A percentile compares a stretch with the other conserved stretches of the same genome.
Conservation (phyloP, 75 land plant species). For the Pseudotsuga menziesii region DNA sequence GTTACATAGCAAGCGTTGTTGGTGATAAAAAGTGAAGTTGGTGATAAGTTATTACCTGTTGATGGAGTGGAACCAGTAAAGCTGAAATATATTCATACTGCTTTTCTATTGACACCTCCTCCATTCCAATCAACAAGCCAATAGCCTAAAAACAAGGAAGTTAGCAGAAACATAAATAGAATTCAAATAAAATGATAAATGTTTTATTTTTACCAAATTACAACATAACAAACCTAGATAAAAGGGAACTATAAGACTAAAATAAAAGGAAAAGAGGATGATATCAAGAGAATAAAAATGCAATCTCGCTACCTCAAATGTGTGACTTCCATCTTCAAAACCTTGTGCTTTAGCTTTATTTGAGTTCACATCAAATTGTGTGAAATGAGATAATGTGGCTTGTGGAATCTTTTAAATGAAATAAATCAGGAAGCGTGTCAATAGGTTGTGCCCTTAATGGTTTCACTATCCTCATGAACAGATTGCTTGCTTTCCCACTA, state of each 20-base stretch:
- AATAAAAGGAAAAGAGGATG: no score
- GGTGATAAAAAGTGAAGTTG: background rate
- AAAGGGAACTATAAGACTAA: no score
- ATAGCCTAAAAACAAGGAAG: slow-evolving; percentile 56
- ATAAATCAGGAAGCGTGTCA: background rate
- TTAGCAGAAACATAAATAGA: background rate
- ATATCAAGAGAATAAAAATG: no score
- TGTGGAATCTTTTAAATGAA: slow-evolving; percentile 66
- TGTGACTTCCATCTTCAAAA: slow-evolving; percentile 84
- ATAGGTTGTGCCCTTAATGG: slow-evolving; percentile 51
- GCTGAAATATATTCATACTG: slow-evolving; percentile 82
- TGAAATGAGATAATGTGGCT: slow-evolving; percentile 65
- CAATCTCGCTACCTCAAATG: slow-evolving; percentile 68
- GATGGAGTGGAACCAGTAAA: slow-evolving; percentile 84
- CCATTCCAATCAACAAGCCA: slow-evolving; percentile 98
- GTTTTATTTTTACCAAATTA: background rate
- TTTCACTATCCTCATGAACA: slow-evolving; percentile 96
- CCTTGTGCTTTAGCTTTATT: slow-evolving; percentile 41
- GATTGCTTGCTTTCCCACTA: slow-evolving; percentile 87
- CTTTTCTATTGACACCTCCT: slow-evolving; percentile 84
- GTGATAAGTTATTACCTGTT: slow-evolving; percentile 47
- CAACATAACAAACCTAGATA: background rate
- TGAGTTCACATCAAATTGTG: slow-evolving; percentile 31
- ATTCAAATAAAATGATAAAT: background rate
- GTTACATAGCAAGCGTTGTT: background rate